Base-by-base conservation (phyloP, 371 early-diverging fungal genomes). In the Rhizopus delemar region DNA sequence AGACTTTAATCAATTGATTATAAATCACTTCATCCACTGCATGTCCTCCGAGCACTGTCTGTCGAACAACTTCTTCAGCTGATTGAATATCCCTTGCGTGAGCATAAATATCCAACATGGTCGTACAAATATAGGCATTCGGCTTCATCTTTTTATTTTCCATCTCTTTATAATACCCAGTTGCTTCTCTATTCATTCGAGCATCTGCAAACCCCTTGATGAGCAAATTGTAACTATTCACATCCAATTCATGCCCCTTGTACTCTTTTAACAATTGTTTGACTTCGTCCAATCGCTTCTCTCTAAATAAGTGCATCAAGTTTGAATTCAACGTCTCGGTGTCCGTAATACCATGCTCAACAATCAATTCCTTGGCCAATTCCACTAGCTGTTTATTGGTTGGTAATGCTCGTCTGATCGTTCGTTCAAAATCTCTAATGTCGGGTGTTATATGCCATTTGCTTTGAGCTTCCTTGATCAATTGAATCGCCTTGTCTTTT, bases 1-100 rank as follows among this genome's bases (percentile, higher is more conserved):
- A 80, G 0, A 77, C 73, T 31, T 74, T 77, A 61, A 80, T 71
- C 13, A 80, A 43, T 41, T 74, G 73, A 38, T 70, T 77, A 46
- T 75, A 80, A 12, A 73, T 38, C 3, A 43, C 1, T 38, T 64
- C 73, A 12, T 80, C 74, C 13, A 68, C 48, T 31, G 45, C 53
- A 31, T 71, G 64, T 16, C 74, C 76, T 5, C 68, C 69, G 9
- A 38, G 29, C 9, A 71, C 51, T 5, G 66, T 68, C 12, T 66
- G 65, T 46, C 64, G 29, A 1, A 80, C 60, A 3, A 75, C 35
- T 12, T 64, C 41, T 46, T 77, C 80, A 1, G 77, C 70, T 8
- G 63, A 51, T 0, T 13, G 57, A 2, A 63, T 58, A 43, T 80
- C 71, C 2, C 77, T 56, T 8, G 53, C 54, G 8, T 66, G 68